Conservation (phyloP, 2,329 filamentous ascomycete species). For the Pyricularia grisea region DNA sequence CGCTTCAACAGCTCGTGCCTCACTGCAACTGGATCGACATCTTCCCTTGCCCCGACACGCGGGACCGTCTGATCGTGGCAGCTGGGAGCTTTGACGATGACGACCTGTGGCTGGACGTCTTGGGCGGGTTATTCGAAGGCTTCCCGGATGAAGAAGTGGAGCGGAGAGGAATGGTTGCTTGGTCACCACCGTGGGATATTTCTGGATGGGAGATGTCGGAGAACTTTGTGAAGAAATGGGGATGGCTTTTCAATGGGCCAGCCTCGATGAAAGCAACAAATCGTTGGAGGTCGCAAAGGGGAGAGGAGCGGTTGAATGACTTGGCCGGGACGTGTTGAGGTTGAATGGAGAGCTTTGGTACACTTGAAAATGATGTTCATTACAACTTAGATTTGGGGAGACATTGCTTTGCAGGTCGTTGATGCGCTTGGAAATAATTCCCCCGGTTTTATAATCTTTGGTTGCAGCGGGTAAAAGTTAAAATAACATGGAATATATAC, state of each 20-base stretch:
- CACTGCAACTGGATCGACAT: conserved; percentile 21
- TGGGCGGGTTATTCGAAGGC: conserved; percentile 12
- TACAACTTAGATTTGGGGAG: no score
- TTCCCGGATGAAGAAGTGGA: conserved; percentile 14
- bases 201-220: conserved; percentile 31
- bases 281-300: conserved; percentile 22
- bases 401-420: no score
- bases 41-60: conserved; percentile 15
- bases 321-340: background rate
- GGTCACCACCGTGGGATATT: conserved; percentile 27
- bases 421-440: no score
- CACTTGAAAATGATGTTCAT: no score
- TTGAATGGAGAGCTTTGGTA: no score
- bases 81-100: conserved; percentile 15
- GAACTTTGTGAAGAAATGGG: conserved; percentile 27
- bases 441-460: no score
- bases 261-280: conserved; percentile 25
- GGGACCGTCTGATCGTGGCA: conserved; percentile 19
- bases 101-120: conserved; percentile 18
- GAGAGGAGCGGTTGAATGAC: conserved; percentile 13
- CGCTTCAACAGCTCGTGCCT: conserved; percentile 13
- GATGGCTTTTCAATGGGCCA: conserved; percentile 23
- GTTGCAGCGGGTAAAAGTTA: no score
- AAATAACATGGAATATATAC: no score
- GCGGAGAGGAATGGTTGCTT: conserved; percentile 22